Evolutionary conservation across 139 green algal species (phyloP), one percentile per base, ranked within the genome.

Genomic region (Eudorina sp.): DNA sequence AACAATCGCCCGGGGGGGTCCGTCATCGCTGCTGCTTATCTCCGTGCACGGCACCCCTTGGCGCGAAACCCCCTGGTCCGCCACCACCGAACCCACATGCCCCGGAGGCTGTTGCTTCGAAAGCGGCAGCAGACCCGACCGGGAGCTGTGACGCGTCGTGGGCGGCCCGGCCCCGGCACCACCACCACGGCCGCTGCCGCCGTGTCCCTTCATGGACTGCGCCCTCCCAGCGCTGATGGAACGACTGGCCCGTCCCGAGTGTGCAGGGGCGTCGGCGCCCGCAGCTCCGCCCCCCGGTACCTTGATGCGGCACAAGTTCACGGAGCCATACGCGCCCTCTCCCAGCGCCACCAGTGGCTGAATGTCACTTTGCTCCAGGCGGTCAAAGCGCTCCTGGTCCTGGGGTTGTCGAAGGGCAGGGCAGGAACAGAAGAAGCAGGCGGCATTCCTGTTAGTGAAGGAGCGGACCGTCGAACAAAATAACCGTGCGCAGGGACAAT

Each of bases 351-450:
- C 83, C 14, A 88, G 68, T 3, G 68, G 68, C 48, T 72, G 51
- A 27, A 88, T 80, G 68, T 88, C 83, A 31, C 31, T 70, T 36
- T 81, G 48, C 25, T 88, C 68, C 1, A 88, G 9, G 13, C 68
- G 46, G 51, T 88, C 83, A 73, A 88, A 81, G 13, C 48, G 36
- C 68, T 88, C 48, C 68, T 88, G 83, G 83, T 88, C 83, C 83
- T 88, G 68, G n/a, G n/a, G n/a, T n/a, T 25, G 27, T 76, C n/a
- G 64, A 43, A 73, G 64, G n/a, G n/a, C 58, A 9, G 58, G 58
- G 58, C 21, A 34, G 58, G 58, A 29, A 60, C 14, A 16, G 16
- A 16, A 60, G 51, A 25, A 16, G 51, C 14, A 13, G 51, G 16
- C 51, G 51, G 16, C 14, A 16, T 60, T 13, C 14, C 14, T 60